Percentiles rank a stretch among this genome's conserved stretches.
Evolutionary conservation across 2,329 filamentous ascomycete species (phyloP).

Genomic region (Hypoxylon sp.): DNA sequence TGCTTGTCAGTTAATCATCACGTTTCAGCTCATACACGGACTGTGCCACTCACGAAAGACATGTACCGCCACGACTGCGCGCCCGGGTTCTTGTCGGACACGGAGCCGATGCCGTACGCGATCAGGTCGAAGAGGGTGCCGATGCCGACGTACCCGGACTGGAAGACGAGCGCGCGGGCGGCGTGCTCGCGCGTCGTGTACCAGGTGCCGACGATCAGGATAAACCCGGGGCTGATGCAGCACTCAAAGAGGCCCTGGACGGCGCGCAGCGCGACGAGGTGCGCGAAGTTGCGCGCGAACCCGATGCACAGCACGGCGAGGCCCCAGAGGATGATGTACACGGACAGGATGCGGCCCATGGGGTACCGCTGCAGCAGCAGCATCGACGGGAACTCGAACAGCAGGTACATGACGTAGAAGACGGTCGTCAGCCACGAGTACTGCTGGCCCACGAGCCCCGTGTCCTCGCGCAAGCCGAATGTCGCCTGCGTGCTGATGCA

Average conservation of each 20-base stretch:
- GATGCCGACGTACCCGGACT: slow-evolving; percentile 53
- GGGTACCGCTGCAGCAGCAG: slow-evolving; percentile 49
- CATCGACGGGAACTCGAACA: slow-evolving; percentile 50
- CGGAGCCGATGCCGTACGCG: slow-evolving; percentile 53
- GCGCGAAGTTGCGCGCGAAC: slow-evolving; percentile 53
- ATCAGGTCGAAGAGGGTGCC: slow-evolving; percentile 51
- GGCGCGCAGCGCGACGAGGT: slow-evolving; percentile 52
- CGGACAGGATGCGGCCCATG: slow-evolving; percentile 48
- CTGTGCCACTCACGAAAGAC: slow-evolving; percentile 49
- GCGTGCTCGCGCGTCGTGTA: slow-evolving; percentile 55
- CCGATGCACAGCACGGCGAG: slow-evolving; percentile 53
- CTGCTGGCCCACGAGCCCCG: slow-evolving; percentile 49
- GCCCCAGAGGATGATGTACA: slow-evolving; percentile 51
- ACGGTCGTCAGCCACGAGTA: slow-evolving; percentile 52
- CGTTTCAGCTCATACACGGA: not conserved
- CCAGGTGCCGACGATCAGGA: slow-evolving; percentile 53
- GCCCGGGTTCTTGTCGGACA: slow-evolving; percentile 44
- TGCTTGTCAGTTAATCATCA: not conserved
- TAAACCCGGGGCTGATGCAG: slow-evolving; percentile 54
- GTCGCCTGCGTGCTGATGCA: slow-evolving; percentile 55
- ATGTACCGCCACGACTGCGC: slow-evolving; percentile 55
- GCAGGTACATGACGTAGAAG: slow-evolving; percentile 50
- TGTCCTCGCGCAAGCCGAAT: slow-evolving; percentile 52
- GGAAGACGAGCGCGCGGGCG: slow-evolving; percentile 52
- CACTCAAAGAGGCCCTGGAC: slow-evolving; percentile 55